These are phyloP conservation scores for Ormosia semicastrata DNA, from an alignment of 306 rosid species.

Conservation along the genomic window DNA sequence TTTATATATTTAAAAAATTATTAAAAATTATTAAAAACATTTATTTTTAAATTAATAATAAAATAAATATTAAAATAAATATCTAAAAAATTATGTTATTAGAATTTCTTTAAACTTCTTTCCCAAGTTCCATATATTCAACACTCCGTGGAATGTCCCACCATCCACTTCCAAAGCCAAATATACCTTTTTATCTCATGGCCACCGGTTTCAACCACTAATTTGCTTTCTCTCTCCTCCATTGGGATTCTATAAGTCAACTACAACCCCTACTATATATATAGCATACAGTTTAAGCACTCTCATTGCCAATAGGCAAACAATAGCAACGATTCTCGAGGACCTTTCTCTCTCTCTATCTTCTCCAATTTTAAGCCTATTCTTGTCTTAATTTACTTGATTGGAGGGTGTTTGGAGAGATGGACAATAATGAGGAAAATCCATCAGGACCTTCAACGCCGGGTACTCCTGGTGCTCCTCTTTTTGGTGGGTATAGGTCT, in stretches of 20 bases:
- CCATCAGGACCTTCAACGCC: constrained; percentile 65
- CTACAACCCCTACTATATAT: constrained; percentile 26
- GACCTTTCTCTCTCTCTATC: background rate
- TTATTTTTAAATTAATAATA: no score
- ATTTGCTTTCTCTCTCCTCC: constrained; percentile 11
- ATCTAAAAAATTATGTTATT: no score
- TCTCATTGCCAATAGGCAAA: constrained; percentile 29
- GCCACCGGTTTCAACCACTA: constrained; percentile 29
- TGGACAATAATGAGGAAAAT: constrained; percentile 43
- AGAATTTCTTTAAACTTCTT: constrained; percentile 26
- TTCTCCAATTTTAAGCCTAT: no score
- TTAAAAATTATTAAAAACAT: no score
- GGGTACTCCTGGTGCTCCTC: constrained; percentile 76
- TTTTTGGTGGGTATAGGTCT: constrained; percentile 65
- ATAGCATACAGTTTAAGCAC: background rate
- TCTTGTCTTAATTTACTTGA: background rate
- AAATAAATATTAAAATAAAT: no score
- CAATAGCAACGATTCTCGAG: background rate
- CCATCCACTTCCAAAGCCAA: constrained; percentile 36
- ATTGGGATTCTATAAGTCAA: constrained; percentile 46
- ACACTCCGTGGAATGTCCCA: constrained; percentile 28
- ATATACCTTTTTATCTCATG: constrained; percentile 6
- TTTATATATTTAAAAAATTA: no score
- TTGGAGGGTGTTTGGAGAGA: constrained; percentile 26
- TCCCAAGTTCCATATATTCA: constrained; percentile 17